phyloP scores from a whole-genome alignment of 164 flowering plant species.

The Dillenia suffruticosa region DNA sequence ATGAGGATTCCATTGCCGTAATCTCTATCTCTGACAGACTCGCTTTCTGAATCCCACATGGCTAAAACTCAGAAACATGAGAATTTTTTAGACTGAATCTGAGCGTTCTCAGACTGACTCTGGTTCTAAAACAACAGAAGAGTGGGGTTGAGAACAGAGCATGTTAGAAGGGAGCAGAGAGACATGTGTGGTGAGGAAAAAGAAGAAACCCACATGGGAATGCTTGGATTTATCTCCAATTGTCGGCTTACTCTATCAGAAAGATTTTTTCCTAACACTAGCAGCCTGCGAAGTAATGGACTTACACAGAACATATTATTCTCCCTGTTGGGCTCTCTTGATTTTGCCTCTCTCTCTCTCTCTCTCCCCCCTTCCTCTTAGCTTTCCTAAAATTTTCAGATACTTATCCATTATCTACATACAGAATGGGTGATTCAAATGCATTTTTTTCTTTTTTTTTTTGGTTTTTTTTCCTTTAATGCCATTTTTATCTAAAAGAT shows the following conservation, averaged over 20 bases:
- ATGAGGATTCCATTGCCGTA: conserved; percentile 55
- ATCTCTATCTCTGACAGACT: conserved; percentile 50
- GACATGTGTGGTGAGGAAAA: conserved; percentile 9
- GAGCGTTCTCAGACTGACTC: neutral
- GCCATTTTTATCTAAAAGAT: no score
- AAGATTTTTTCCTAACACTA: conserved; percentile 16
- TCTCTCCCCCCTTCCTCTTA: neutral
- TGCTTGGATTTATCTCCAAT: conserved; percentile 43
- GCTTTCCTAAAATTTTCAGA: neutral
- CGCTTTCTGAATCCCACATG: conserved; percentile 94
- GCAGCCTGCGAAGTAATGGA: conserved; percentile 80
- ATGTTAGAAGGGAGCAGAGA: conserved; percentile 6
- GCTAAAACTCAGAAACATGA: conserved; percentile 11
- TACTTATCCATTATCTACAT: neutral
- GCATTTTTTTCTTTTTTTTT: no score
- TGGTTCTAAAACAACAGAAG: conserved; percentile 4
- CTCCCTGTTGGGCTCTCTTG: conserved; percentile 7
- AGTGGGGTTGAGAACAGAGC: neutral
- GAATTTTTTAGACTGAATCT: neutral
- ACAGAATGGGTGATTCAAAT: neutral
- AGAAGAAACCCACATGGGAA: conserved; percentile 46
- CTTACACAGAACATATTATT: conserved; percentile 1
- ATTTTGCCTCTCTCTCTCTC: conserved; percentile 2
- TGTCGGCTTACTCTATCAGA: conserved; percentile 30
- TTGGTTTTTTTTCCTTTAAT: no score